These are phyloP conservation scores for Venturia asperata DNA, from an alignment of 2,329 filamentous ascomycete genomes.

Conservation along the genomic window DNA sequence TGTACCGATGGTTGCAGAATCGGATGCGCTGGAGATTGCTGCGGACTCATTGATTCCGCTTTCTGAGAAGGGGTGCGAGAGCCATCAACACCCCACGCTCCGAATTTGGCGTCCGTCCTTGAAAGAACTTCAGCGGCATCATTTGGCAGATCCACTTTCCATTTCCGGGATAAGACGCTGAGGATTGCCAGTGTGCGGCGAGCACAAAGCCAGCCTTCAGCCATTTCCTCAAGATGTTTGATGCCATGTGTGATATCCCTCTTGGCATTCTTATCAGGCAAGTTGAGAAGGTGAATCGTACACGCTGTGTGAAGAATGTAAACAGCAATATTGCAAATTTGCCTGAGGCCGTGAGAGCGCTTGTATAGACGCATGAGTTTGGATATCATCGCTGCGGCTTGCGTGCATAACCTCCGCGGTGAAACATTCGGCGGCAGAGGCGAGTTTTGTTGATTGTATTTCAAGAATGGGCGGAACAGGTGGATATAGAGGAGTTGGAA, in stretches of 20 bases:
- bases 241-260: conserved; percentile 86
- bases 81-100: conserved; percentile 44
- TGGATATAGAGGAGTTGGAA: conserved; percentile 94
- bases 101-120: conserved; percentile 73
- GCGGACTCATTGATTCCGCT: conserved; percentile 19
- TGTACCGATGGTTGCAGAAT: background rate
- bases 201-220: conserved; percentile 88
- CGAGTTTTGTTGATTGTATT: conserved; percentile 74
- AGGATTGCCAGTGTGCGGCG: conserved; percentile 78
- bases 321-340: conserved; percentile 93
- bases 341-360: conserved; percentile 78
- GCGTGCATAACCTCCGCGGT: conserved; percentile 81
- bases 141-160: conserved; percentile 78
- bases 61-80: conserved; percentile 22
- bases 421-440: conserved; percentile 83
- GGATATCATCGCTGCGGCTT: conserved; percentile 81
- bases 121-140: conserved; percentile 72
- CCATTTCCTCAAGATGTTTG: conserved; percentile 90
- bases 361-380: conserved; percentile 95
- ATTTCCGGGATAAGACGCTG: conserved; percentile 77
- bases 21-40: conserved; percentile 11
- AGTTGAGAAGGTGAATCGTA: conserved; percentile 86
- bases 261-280: conserved; percentile 84
- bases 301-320: conserved; percentile 94
- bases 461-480: conserved; percentile 89